Evolutionary conservation across 805 yeast species (phyloP).

Genomic region (Metschnikowia corniflorae): DNA sequence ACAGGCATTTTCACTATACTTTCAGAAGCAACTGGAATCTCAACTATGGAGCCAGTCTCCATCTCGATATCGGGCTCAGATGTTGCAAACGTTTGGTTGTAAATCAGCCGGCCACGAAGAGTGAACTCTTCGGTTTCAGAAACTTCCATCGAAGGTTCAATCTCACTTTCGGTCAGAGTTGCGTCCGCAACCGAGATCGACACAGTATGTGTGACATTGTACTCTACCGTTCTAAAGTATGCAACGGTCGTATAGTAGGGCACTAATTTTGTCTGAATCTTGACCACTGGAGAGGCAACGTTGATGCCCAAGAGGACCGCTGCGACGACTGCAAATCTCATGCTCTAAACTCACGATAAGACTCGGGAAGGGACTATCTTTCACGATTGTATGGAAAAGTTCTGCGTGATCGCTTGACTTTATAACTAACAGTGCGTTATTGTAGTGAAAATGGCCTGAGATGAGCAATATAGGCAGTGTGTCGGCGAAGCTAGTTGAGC

Average conservation of each 20-base stretch:
- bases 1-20: no score
- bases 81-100: neutral
- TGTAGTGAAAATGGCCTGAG: neutral
- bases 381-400: no score
- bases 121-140: neutral
- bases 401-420: no score
- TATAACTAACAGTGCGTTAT: neutral
- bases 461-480: no score
- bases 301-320: slow-evolving; percentile 1
- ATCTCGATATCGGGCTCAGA: neutral
- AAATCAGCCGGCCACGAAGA: neutral
- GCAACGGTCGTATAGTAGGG: slow-evolving; percentile 12
- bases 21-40: no score
- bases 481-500: no score
- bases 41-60: no score
- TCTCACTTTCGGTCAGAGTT: neutral
- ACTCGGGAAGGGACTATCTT: no score
- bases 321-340: slow-evolving; percentile 6
- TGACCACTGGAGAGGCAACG: slow-evolving; percentile 9
- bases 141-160: neutral
- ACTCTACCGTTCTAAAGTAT: slow-evolving; percentile 10
- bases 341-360: neutral
- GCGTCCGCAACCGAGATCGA: neutral
- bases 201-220: neutral
- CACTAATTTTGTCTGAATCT: slow-evolving; percentile 3